A percentile compares a stretch with the other conserved stretches of the same genome.
Conservation (phyloP, 345 rosid genomes). For the Salix purpurea region DNA sequence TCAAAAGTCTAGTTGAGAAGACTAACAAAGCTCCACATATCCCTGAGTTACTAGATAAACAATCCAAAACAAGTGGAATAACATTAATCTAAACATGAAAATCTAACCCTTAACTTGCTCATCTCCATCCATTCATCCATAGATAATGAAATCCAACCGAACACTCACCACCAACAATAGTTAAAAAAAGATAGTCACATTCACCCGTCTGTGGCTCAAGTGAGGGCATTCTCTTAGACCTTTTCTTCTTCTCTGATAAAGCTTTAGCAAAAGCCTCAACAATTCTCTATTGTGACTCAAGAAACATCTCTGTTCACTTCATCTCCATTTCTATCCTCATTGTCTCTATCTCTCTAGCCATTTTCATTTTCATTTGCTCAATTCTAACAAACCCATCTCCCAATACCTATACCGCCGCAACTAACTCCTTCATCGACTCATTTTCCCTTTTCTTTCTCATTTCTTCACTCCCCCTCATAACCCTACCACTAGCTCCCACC, state of each 20-base stretch:
- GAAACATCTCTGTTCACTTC: conserved; percentile 82
- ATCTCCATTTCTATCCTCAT: conserved; percentile 93
- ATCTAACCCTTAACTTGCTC: background rate
- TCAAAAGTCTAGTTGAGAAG: no score
- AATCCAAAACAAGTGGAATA: background rate
- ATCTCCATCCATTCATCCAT: background rate
- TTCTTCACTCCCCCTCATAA: conserved; percentile 37
- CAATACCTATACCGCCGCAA: conserved; percentile 67
- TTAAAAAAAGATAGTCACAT: background rate
- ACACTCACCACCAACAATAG: background rate
- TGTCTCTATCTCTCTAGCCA: conserved; percentile 74
- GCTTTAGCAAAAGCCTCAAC: conserved; percentile 71
- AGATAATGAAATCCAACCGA: background rate
- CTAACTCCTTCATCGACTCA: conserved; percentile 72
- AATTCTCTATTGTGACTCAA: conserved; percentile 76
- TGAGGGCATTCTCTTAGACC: conserved; percentile 10
- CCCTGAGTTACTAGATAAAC: background rate
- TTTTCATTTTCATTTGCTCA: conserved; percentile 92
- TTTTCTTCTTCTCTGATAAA: conserved; percentile 51
- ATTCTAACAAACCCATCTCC: conserved; percentile 80
- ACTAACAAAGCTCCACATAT: background rate
- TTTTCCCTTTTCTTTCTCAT: conserved; percentile 32
- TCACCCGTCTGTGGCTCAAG: background rate
- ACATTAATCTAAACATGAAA: background rate
- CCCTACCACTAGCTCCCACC: conserved; percentile 26